Percentiles rank a stretch among this genome's conserved stretches.
phyloP scores from a whole-genome alignment of 441 rosid genomes.

The Syzygium malaccense region DNA sequence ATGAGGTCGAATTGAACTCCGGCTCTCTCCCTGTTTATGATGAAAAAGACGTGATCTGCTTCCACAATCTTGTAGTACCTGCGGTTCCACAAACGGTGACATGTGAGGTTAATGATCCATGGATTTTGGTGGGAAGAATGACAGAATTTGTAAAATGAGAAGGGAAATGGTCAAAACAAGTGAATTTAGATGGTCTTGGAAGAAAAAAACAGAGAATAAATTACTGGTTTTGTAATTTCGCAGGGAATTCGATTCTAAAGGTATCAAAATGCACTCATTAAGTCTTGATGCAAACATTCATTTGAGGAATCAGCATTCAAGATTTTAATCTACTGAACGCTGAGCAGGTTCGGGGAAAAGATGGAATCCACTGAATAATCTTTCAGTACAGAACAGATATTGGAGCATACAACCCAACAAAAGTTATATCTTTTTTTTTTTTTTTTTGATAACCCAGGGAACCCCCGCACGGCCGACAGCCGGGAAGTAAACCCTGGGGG shows the following conservation, averaged over 20 bases:
- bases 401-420: not conserved
- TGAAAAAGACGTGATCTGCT: constrained; percentile 84
- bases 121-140: no score
- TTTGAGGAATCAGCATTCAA: not conserved
- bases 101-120: not conserved
- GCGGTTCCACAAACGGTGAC: constrained; percentile 6
- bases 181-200: not conserved
- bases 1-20: constrained; percentile 83
- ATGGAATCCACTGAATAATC: not conserved
- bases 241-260: not conserved
- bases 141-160: not conserved
- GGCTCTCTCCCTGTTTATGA: constrained; percentile 86
- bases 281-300: not conserved
- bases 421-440: not conserved
- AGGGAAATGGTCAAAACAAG: not conserved
- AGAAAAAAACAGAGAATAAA: not conserved
- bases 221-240: not conserved
- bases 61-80: constrained; percentile 97
- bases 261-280: not conserved
- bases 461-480: no score
- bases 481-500: no score
- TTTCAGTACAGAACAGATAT: not conserved
- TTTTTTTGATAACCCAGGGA: no score
- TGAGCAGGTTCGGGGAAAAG: not conserved
- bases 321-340: not conserved